Conservation (phyloP, 345 rosid genomes). For the Camelina laxa region DNA sequence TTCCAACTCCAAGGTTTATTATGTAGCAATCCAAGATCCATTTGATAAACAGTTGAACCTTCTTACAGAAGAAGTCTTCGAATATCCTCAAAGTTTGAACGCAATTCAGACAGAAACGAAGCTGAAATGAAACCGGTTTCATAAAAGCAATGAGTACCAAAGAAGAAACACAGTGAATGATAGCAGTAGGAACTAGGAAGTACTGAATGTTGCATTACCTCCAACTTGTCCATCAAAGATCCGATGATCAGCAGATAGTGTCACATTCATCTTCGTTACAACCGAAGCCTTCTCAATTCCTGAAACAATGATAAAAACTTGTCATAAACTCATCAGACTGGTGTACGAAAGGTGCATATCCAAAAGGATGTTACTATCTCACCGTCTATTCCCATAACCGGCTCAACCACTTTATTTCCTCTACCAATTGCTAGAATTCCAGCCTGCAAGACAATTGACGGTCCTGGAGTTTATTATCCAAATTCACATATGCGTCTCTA, state of each 20-base stretch:
- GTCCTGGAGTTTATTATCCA: background rate
- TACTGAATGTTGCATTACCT: constrained; percentile 52
- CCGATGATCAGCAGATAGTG: constrained; percentile 92
- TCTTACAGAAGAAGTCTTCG: constrained; percentile 73
- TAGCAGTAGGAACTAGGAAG: background rate
- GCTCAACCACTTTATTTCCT: constrained; percentile 88
- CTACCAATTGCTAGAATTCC: constrained; percentile 96
- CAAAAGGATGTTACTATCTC: constrained; percentile 39
- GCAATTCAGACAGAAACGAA: constrained; percentile 70
- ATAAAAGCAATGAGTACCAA: constrained; percentile 24
- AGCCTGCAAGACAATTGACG: constrained; percentile 58
- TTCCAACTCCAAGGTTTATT: constrained; percentile 39
- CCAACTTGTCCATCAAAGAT: constrained; percentile 94
- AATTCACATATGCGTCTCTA: constrained; percentile 20
- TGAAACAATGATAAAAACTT: constrained; percentile 41
- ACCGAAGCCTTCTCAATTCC: constrained; percentile 74
- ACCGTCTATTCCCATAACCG: constrained; percentile 74
- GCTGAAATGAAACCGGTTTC: constrained; percentile 55
- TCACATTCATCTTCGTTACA: constrained; percentile 81
- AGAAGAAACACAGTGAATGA: constrained; percentile 5
- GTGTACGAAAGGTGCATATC: background rate
- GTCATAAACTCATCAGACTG: constrained; percentile 14
- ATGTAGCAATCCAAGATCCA: constrained; percentile 26
- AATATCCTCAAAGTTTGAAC: constrained; percentile 76
- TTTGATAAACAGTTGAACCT: constrained; percentile 26